A percentile compares a stretch with the other conserved stretches of the same genome.
phyloP scores from a whole-genome alignment of 768 basidiomycete genomes.

The Suillus subaureus region DNA sequence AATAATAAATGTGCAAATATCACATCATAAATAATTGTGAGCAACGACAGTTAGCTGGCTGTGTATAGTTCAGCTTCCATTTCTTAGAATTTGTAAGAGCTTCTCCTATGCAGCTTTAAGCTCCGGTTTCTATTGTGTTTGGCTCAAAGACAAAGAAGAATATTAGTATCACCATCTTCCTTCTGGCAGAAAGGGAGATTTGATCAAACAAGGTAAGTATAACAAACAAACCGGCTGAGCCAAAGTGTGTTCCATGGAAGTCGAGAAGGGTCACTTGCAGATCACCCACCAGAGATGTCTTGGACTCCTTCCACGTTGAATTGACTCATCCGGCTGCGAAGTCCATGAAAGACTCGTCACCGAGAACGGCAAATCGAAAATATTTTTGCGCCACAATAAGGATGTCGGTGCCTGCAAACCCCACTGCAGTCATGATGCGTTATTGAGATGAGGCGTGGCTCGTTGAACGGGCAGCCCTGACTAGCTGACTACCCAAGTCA shows the following conservation, averaged over 20 bases:
- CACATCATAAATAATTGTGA: background rate
- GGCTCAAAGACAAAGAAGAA: background rate
- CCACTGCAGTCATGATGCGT: background rate
- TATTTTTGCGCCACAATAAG: conserved; percentile 2
- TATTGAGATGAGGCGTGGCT: background rate
- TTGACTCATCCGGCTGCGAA: no score
- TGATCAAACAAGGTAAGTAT: background rate
- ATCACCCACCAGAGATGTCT: no score
- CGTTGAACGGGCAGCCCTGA: background rate
- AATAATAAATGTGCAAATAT: no score
- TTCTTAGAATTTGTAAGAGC: background rate
- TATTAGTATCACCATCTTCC: background rate
- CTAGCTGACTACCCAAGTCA: background rate
- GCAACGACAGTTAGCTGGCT: background rate
- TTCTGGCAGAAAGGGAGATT: background rate
- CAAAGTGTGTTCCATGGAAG: no score
- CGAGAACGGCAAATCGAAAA: background rate
- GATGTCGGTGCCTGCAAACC: conserved; percentile 6
- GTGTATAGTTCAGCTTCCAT: background rate
- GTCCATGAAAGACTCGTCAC: background rate
- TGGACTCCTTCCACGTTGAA: no score
- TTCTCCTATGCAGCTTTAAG: background rate
- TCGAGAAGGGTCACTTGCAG: background rate
- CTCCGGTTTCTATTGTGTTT: background rate
- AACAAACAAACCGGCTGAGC: background rate